Conservation (phyloP, 345 rosid species). For the Arabidopsis thaliana region DNA sequence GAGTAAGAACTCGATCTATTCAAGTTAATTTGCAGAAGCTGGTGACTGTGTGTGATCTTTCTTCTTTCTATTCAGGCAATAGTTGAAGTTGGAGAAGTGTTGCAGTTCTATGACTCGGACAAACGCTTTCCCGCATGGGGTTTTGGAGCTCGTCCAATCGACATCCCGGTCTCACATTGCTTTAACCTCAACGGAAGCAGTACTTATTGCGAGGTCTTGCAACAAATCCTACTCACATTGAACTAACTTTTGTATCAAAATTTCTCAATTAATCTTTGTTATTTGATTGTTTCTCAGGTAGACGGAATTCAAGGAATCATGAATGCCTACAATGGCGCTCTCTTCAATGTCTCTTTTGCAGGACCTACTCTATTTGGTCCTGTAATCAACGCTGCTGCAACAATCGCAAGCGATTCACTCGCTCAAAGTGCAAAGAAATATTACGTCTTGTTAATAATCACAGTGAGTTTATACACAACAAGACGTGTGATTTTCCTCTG, state of each 20-base stretch:
- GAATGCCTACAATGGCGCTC: conserved; percentile 81
- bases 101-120: conserved; percentile 86
- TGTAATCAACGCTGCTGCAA: conserved; percentile 75
- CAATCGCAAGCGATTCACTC: conserved; percentile 73
- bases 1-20: conserved; percentile 48
- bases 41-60: conserved; percentile 18
- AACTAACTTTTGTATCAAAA: conserved; percentile 8
- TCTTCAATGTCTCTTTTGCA: conserved; percentile 91
- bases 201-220: conserved; percentile 70
- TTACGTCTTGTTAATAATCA: conserved; percentile 84
- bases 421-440: conserved; percentile 62
- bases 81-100: conserved; percentile 84
- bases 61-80: conserved; percentile 61
- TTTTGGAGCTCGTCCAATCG: conserved; percentile 97
- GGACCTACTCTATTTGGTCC: conserved; percentile 98
- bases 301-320: conserved; percentile 91
- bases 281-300: conserved; percentile 52
- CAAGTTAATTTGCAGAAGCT: background rate
- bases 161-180: conserved; percentile 94
- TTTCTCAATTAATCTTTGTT: background rate
- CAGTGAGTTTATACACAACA: conserved; percentile 53
- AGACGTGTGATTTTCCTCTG: background rate
- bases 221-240: background rate
- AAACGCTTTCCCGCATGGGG: conserved; percentile 96
- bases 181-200: conserved; percentile 95